Evolutionary conservation across 2,329 filamentous ascomycete genomes (phyloP), one percentile per base, ranked within the genome.

Genomic region (Fusarium algeriense): DNA sequence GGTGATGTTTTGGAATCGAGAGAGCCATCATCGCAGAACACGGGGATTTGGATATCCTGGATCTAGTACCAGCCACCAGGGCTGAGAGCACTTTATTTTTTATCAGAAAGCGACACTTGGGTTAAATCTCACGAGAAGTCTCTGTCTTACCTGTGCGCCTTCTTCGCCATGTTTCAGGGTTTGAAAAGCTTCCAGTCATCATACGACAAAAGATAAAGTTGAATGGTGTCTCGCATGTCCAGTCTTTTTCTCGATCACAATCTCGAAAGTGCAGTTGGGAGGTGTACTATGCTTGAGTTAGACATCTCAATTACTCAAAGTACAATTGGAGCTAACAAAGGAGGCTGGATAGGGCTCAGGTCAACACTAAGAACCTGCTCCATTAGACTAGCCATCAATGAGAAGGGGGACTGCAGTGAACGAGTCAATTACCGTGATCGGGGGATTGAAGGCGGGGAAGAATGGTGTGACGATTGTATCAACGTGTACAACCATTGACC

Each of bases 21-120:
- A 6, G 56, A 70, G 0, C 7, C 61, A 9, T 70, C 67, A 1
- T 70, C 67, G 3, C 67, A 70, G 1, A 70, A 58, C 1, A 70
- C 52, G 1, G 67, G 67, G 6, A 70, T 49, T n/a, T 70, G 67
- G 4, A 70, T 70, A 13, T 70, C 67, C 7, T 70, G 61, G 4
- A 70, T 70, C 12, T 70, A 67, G 5, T 70, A 70, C 67, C 67
- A 70, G 2, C 67, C 67, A n/a, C 67, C 56, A 3, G 61, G 43
- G 15, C 43, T 52, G 1, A 70, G 35, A 4, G n/a, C 46, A 11
- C 67, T 70, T 15, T 11, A 19, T 41, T 19, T 55, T 63, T n/a
- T n/a, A n/a, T n/a, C n/a, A n/a, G n/a, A n/a, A n/a, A n/a, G n/a
- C n/a, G n/a, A n/a, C n/a, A n/a, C n/a, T n/a, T n/a, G n/a, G n/a